Evolutionary conservation across 2,329 filamentous ascomycete species (phyloP), one percentile per base, ranked within the genome.

Genomic region (Colletotrichum falcatum): DNA sequence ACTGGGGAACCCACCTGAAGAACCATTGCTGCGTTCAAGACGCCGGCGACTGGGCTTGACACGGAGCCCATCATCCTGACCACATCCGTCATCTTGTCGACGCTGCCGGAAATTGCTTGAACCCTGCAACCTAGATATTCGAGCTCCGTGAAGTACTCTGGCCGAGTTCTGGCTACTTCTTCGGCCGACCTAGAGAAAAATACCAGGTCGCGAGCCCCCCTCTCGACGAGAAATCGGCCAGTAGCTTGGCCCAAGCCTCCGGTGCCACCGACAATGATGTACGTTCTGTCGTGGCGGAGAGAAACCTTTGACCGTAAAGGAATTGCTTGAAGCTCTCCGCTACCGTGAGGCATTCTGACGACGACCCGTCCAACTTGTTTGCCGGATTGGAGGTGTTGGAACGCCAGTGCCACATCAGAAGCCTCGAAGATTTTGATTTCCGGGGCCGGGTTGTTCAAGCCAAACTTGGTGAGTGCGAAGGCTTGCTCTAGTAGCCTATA

Each of bases 331-430:
- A 56, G 20, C 26, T 59, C 14, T 9, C 11, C 3, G 12, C 28
- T 37, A 12, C 42, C 35, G 3, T 51, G 30, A 6, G 59, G 73
- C 68, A 78, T 71, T 39, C 66, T 73, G 18, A 83, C 59, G 18
- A 85, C 78, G 18, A 86, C 81, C 61, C 84, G 85, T 0, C 83
- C 84, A 46, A 82, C 81, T 70, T 85, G 83, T 35, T 74, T 75
- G 0, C 82, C 83, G 2, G 75, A 76, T 63, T 85, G 82, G 79
- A 87, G 81, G 53, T 80, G 77, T 0, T 82, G 75, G 71, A 86
- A 84, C 0, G 83, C 83, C 14, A 82, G 77, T 14, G 77, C 72
- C 0, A 83, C 74, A 1, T 79, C 65, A 1, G 74, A 72, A 0
- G 76, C 74, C 3, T 65, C 58, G 56, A 79, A 76, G 23, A 73